Base-by-base conservation (phyloP, 1,284 basidiomycete genomes). In the Meira miltonrushii region DNA sequence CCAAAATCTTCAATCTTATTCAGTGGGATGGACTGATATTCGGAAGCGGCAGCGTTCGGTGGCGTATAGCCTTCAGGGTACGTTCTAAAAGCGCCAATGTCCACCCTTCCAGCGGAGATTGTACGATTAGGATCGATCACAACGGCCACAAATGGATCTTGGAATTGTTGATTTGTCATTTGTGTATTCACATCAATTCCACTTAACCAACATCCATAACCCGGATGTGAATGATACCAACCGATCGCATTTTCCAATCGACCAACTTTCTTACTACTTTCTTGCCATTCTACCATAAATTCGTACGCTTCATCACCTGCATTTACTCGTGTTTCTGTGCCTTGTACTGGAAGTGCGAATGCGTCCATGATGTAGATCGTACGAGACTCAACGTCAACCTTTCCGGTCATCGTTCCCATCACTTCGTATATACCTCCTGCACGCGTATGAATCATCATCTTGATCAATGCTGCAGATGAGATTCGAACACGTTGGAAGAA, bases 171-270 rank as follows among this genome's bases (percentile, higher is more conserved):
- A 78, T 97, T 94, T 70, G 87, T 92, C 81, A 89, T 84, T 78
- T 98, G 94, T 0, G 94, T 98, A 79, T 88, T 88, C 57, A 98
- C 93, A 81, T 99, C 95, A 41, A 98, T 95, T 70, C 91, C 93
- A 53, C 92, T 95, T 41, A 99, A 82, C 95, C 95, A 99, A 80
- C 95, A 99, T 5, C 95, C 95, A 79, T 98, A 99, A 33, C 95
- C 95, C 56, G 95, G 95, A 82, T 99, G 95, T 51, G 95, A 98
- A 78, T 98, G 94, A 78, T 98, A 98, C 94, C 94, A 98, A n/a
- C 94, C 94, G 60, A 96, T 88, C 4, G 88, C 87, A 71, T 95
- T 87, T 78, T 97, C 94, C 17, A 86, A 79, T 62, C 92, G 84
- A 12, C 86, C 87, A 65, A 89, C 90, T 80, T 86, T 86, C 71